Base-by-base conservation (phyloP, 2,329 filamentous ascomycete genomes). In the Alternaria novae-zelandiae region DNA sequence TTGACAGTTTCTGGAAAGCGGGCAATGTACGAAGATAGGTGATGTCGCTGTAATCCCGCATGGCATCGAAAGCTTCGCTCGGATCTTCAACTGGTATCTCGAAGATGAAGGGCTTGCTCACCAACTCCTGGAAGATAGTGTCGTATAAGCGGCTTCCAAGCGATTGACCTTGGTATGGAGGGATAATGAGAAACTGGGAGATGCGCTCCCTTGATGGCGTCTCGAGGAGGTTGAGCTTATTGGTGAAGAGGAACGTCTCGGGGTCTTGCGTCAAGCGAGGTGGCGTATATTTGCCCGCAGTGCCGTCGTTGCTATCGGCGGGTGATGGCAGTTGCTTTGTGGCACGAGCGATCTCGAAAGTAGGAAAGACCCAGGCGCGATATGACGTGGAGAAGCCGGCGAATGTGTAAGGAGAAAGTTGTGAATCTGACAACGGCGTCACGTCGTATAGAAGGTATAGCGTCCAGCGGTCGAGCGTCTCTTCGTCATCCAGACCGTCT, bases 81-180 rank as follows among this genome's bases (percentile, higher is more conserved):
- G 96, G 96, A 65, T 98, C 95, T 81, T 99, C 96, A 6, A 99
- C 90, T 0, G 94, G 96, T 73, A 99, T 87, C 77, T 98, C 95
- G 58, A 89, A 85, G 8, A 94, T 91, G 64, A 90, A 89, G 0
- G 87, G 79, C 60, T 91, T 87, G 32, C 87, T 84, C 61, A 91
- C 85, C 67, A 92, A 91, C 69, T 89, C 82, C 8, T 86, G 82
- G 74, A 93, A 95, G 69, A 98, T 92, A 53, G 89, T 86, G 63
- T 89, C 88, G 83, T 98, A 99, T 43, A 99, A 88, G 45, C 88
- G 86, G 11, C 89, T 87, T 36, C 95, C 96, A 54, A 95, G 89
- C 15, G 94, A 94, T 65, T 89, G 88, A 65, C 88, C 86, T 77
- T 97, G 94, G 79, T 93, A 97, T 6, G 93, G 91, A 3, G 94